These are phyloP conservation scores for Coprinopsis strossmayeri DNA, from an alignment of 768 basidiomycete species.

Conservation along the genomic window DNA sequence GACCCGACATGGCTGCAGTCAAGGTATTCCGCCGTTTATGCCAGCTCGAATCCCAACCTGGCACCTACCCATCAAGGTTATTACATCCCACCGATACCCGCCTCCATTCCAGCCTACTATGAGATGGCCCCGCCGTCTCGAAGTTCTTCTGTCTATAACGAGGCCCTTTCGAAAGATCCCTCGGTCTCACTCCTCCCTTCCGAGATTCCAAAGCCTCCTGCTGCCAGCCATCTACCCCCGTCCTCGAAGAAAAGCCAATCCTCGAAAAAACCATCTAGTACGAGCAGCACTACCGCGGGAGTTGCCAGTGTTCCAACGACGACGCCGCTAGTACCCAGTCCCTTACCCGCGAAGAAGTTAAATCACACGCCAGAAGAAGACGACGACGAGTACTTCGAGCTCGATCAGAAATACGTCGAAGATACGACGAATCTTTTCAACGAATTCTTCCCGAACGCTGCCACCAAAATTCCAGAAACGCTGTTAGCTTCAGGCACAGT, in stretches of 20 bases:
- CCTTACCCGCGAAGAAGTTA: neutral
- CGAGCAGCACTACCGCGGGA: too few relatives aligned
- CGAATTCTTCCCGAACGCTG: slow-evolving; percentile 8
- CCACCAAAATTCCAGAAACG: neutral
- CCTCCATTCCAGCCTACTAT: neutral
- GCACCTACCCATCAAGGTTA: neutral
- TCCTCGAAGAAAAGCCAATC: too few relatives aligned
- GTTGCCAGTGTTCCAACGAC: too few relatives aligned
- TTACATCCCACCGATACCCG: neutral
- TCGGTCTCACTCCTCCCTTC: too few relatives aligned
- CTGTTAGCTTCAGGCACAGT: slow-evolving; percentile 2
- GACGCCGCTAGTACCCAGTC: too few relatives aligned
- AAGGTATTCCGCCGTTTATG: neutral
- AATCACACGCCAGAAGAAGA: neutral
- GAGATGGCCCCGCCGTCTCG: neutral
- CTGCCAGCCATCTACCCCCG: too few relatives aligned
- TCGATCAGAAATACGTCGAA: slow-evolving; percentile 5
- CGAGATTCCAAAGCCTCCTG: too few relatives aligned
- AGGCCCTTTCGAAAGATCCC: too few relatives aligned
- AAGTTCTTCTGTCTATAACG: too few relatives aligned
- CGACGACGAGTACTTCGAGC: slow-evolving; percentile 6
- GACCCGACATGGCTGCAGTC: slow-evolving; percentile 5
- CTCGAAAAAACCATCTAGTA: too few relatives aligned
- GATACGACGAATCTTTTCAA: neutral
- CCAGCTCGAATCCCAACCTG: neutral